Evolutionary conservation across 2,329 filamentous ascomycete species (phyloP).

Genomic region (Helicocarpus griseus): DNA sequence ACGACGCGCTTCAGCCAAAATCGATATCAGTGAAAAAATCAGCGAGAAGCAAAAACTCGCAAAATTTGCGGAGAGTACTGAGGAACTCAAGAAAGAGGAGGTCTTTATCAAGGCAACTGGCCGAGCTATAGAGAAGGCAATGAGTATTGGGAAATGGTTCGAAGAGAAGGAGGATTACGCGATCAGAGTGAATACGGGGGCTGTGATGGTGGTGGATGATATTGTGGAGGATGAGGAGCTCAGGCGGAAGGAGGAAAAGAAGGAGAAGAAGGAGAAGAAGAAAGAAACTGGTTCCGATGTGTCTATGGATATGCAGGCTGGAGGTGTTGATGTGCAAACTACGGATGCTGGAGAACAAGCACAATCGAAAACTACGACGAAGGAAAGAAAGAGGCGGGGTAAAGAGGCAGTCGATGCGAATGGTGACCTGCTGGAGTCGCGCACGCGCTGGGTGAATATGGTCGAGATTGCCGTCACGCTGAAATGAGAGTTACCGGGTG

Average conservation of each 20-base stretch:
- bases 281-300: constrained; percentile 12
- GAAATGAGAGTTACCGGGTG: constrained; percentile 20
- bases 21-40: constrained; percentile 24
- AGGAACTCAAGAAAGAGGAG: constrained; percentile 34
- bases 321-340: constrained; percentile 5
- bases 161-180: constrained; percentile 42
- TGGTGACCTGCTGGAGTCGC: constrained; percentile 33
- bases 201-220: constrained; percentile 51
- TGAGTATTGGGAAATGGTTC: constrained; percentile 49
- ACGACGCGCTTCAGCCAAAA: constrained; percentile 40
- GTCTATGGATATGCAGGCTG: constrained; percentile 12
- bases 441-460: constrained; percentile 39
- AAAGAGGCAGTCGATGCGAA: constrained; percentile 18
- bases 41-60: constrained; percentile 24
- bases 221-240: constrained; percentile 36
- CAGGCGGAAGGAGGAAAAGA: constrained; percentile 18
- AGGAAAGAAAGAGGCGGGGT: constrained; percentile 22
- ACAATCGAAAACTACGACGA: constrained; percentile 10
- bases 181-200: constrained; percentile 47
- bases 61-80: constrained; percentile 23
- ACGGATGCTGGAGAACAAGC: background rate
- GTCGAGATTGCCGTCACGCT: constrained; percentile 36
- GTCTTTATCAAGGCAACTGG: constrained; percentile 52
- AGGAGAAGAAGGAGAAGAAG: constrained; percentile 15
- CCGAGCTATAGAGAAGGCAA: constrained; percentile 47